phyloP scores from a whole-genome alignment of 345 rosid genomes.

The Salix purpurea region DNA sequence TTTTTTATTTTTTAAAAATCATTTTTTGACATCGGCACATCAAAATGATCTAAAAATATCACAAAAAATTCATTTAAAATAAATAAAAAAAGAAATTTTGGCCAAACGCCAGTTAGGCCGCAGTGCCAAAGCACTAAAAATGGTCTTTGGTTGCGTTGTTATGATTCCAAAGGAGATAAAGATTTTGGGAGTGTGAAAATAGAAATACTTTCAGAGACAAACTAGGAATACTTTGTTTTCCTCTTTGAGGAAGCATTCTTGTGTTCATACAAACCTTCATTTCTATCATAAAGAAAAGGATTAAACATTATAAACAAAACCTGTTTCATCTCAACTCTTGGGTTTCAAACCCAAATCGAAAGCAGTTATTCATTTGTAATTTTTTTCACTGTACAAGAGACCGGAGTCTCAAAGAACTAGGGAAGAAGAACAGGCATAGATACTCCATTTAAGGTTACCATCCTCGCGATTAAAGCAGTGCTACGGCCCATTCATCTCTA shows the following conservation, averaged over 20 bases:
- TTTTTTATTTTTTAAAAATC: too few relatives aligned
- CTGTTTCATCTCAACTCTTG: neutral
- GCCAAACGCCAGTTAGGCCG: too few relatives aligned
- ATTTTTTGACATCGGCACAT: too few relatives aligned
- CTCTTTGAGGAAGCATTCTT: too few relatives aligned
- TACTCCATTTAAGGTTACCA: neutral
- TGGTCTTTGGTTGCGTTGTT: neutral
- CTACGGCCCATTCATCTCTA: neutral
- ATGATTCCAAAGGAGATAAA: neutral
- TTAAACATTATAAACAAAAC: too few relatives aligned
- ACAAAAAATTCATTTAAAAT: too few relatives aligned
- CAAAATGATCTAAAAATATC: neutral
- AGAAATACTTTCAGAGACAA: neutral
- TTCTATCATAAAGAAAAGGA: too few relatives aligned
- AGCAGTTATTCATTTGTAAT: too few relatives aligned
- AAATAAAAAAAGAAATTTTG: too few relatives aligned
- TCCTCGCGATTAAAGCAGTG: neutral
- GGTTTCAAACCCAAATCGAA: neutral
- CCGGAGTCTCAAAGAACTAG: neutral
- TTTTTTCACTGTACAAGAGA: too few relatives aligned
- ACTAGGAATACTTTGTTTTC: neutral
- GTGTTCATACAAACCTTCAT: too few relatives aligned
- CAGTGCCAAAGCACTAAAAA: too few relatives aligned
- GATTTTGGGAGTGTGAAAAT: neutral
- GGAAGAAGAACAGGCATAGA: neutral